Conservation (phyloP, 495 filamentous ascomycete genomes). For the Chaetomium tenue region DNA sequence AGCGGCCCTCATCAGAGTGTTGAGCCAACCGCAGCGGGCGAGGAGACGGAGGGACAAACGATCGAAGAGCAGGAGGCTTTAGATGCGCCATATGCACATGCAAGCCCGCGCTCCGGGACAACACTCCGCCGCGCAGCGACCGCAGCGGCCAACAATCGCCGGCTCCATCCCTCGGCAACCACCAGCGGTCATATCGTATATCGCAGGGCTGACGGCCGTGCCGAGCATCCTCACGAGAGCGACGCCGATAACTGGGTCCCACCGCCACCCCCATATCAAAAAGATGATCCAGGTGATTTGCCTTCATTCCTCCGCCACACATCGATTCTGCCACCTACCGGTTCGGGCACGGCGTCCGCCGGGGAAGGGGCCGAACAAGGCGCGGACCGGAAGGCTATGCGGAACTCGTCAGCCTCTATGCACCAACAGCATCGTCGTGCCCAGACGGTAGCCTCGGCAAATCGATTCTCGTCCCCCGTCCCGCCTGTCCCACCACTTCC, state of each 20-base stretch:
- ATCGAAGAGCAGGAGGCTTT: conserved; percentile 58
- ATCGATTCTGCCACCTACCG: conserved; percentile 36
- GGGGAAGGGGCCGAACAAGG: neutral
- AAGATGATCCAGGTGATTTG: conserved; percentile 59
- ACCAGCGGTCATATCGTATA: conserved; percentile 45
- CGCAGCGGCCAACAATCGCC: conserved; percentile 67
- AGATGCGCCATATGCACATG: conserved; percentile 73
- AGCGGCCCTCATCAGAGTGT: conserved; percentile 22
- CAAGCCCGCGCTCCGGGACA: conserved; percentile 70
- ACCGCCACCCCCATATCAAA: conserved; percentile 83
- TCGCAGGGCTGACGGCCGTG: conserved; percentile 61
- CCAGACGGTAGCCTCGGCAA: conserved; percentile 18
- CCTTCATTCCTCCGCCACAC: conserved; percentile 49
- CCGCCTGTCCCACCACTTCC: conserved; percentile 32
- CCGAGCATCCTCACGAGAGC: conserved; percentile 77
- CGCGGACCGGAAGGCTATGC: conserved; percentile 6
- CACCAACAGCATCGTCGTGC: conserved; percentile 24
- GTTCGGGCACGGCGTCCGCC: neutral
- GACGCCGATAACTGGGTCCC: conserved; percentile 93
- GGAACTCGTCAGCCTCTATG: conserved; percentile 21
- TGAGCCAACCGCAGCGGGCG: conserved; percentile 25
- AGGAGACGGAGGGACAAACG: conserved; percentile 35
- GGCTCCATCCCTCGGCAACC: conserved; percentile 53
- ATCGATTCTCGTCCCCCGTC: conserved; percentile 23
- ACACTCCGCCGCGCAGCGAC: conserved; percentile 77